phyloP scores from a whole-genome alignment of 768 basidiomycete species.

The Albatrellus ellisii region DNA sequence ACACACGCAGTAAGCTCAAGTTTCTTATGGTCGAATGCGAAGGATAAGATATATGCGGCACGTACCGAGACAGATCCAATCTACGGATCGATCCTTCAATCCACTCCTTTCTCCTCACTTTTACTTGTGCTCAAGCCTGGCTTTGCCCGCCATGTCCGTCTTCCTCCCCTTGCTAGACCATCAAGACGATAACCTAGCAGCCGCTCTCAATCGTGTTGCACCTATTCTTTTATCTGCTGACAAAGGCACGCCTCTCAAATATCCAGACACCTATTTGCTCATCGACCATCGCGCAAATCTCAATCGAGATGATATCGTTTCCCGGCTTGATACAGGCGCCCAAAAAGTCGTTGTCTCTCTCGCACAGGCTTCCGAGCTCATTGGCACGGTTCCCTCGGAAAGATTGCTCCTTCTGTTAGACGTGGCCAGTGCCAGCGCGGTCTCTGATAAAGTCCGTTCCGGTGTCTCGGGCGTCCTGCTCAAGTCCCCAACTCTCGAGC shows the following conservation, averaged over 20 bases:
- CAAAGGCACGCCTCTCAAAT: conserved; percentile 20
- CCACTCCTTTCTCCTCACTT: too few relatives aligned
- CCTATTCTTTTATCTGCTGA: conserved; percentile 39
- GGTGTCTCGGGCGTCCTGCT: conserved; percentile 71
- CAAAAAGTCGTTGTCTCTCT: conserved; percentile 69
- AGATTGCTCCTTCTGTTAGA: conserved; percentile 70
- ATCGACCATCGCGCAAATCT: conserved; percentile 35
- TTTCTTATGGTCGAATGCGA: too few relatives aligned
- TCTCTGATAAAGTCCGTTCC: conserved; percentile 60
- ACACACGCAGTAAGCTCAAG: too few relatives aligned
- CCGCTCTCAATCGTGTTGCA: conserved; percentile 58
- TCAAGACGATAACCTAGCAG: conserved; percentile 25
- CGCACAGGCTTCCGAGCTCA: conserved; percentile 50
- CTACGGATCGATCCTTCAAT: too few relatives aligned
- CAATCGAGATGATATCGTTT: conserved; percentile 40
- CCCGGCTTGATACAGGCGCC: conserved; percentile 66
- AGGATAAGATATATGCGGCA: too few relatives aligned
- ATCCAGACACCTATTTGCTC: conserved; percentile 34
- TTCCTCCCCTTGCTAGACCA: conserved; percentile 13
- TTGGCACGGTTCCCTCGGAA: conserved; percentile 54
- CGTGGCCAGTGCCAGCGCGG: conserved; percentile 56
- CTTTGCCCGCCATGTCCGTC: conserved; percentile 17
- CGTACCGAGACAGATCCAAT: too few relatives aligned
- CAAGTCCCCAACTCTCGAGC: conserved; percentile 57
- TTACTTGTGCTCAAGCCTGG: too few relatives aligned